phyloP scores from a whole-genome alignment of 192 early-diverging fungal species.

The Podochytrium sp. region DNA sequence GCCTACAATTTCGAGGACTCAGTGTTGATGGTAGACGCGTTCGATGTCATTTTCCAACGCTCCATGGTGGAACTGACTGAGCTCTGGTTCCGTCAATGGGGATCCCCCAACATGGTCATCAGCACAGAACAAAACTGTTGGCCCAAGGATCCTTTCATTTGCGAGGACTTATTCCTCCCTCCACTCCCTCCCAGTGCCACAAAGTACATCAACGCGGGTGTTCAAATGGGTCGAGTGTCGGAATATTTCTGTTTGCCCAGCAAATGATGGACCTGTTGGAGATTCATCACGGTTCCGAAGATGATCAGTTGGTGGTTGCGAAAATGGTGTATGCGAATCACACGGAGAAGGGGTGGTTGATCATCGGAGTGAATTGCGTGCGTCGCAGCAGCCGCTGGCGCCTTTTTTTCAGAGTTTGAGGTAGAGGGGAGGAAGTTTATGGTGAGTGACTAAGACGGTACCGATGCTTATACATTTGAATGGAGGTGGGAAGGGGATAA shows the following conservation, averaged over 20 bases:
- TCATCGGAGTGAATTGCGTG: not conserved
- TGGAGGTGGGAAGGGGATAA: conserved; percentile 4
- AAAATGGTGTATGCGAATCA: not conserved
- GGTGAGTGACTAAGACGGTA: not conserved
- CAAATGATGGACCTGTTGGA: not conserved
- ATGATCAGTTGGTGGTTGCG: not conserved
- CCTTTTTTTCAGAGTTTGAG: not conserved
- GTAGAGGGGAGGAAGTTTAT: not conserved
- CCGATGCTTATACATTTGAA: conserved; percentile 23
- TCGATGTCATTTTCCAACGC: conserved; percentile 13
- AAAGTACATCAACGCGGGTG: conserved; percentile 3
- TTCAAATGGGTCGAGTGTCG: conserved; percentile 4
- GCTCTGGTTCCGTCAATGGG: not conserved
- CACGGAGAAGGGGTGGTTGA: not conserved
- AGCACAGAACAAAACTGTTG: conserved; percentile 12
- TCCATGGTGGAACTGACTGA: not conserved
- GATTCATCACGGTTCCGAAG: not conserved
- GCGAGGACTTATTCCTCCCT: no score
- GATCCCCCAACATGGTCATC: conserved; percentile 3
- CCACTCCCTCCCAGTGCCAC: not conserved
- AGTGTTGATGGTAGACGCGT: conserved; percentile 15
- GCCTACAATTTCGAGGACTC: not conserved
- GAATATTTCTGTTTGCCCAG: not conserved
- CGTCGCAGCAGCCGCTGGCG: not conserved
- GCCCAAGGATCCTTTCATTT: not conserved